Evolutionary conservation across 495 filamentous ascomycete species (phyloP), one percentile per base, ranked within the genome.

Genomic region (Rostrohypoxylon terebratum): DNA sequence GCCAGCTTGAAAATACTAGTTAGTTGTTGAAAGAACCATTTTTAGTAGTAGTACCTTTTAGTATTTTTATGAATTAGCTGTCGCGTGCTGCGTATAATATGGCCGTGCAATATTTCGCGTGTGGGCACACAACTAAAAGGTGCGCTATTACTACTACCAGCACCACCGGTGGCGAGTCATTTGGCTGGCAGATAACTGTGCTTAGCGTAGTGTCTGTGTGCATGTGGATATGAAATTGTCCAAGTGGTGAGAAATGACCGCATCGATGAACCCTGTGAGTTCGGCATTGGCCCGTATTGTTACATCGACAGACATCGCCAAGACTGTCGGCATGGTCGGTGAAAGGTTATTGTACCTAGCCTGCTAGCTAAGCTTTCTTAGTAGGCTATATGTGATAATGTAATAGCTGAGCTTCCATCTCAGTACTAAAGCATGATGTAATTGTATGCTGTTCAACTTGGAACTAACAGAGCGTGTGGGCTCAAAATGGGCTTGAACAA

Each of bases 291-390:
- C 44, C 66, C 40, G 42, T 61, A 61, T 20, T 33, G 66, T 69
- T 66, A 45, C 58, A 63, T 69, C 53, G 42, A 21, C 42, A 62
- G 18, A 53, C 0, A 58, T 60, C 34, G 66, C 66, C 66, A 73
- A 73, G 66, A 45, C 48, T 2, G 34, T 36, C 44, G 25, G 23
- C 45, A 64, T 14, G 54, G 65, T 59, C 59, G 62, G 65, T 61
- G 54, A 65, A 50, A 60, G 45, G 9, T 62, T 45, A 45, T 45
- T 45, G n/a, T 44, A 38, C 13, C 5, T 45, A 45, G n/a, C n/a
- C n/a, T n/a, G n/a, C n/a, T 28, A 28, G 28, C 28, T 28, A 28
- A 28, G 28, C 28, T 28, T 28, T 28, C 28, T 28, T 28, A 28
- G 28, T 28, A 28, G 28, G 28, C 6, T 28, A 28, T 28, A 28